These are phyloP conservation scores for Yamadazyma spencermartinsiae DNA, from an alignment of 1,139 yeast species.

Conservation along the genomic window DNA sequence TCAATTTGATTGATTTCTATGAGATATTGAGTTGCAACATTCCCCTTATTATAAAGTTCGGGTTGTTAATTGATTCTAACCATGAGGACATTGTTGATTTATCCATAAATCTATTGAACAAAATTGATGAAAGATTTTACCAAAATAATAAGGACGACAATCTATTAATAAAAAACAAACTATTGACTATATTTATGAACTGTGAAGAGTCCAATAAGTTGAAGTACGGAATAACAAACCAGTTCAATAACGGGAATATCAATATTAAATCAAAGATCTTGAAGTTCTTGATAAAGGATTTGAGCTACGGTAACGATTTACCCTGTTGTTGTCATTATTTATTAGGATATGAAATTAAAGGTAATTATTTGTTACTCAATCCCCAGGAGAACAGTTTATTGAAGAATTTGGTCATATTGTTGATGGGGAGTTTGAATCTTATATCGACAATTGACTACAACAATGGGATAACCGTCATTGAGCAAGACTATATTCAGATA, in stretches of 20 bases:
- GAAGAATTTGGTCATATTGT: slow-evolving; percentile 49
- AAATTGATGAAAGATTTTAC: slow-evolving; percentile 53
- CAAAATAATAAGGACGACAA: slow-evolving; percentile 29
- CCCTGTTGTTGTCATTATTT: slow-evolving; percentile 71
- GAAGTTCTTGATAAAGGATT: slow-evolving; percentile 54
- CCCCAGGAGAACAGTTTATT: slow-evolving; percentile 38
- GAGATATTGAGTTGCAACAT: slow-evolving; percentile 72
- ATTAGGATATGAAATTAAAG: slow-evolving; percentile 60
- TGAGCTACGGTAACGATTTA: slow-evolving; percentile 40
- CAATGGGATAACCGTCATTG: slow-evolving; percentile 42
- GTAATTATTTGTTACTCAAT: slow-evolving; percentile 27
- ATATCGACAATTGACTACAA: slow-evolving; percentile 39
- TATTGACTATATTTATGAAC: slow-evolving; percentile 72
- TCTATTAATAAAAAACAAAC: slow-evolving; percentile 55
- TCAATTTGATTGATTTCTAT: slow-evolving; percentile 63
- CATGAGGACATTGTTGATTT: slow-evolving; percentile 49
- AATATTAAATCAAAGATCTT: slow-evolving; percentile 59
- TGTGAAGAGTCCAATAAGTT: slow-evolving; percentile 73
- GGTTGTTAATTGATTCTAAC: slow-evolving; percentile 65
- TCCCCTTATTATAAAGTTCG: slow-evolving; percentile 67
- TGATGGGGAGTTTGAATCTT: slow-evolving; percentile 47
- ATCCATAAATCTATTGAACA: slow-evolving; percentile 55
- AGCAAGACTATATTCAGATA: slow-evolving; percentile 55
- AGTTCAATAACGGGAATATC: slow-evolving; percentile 53
- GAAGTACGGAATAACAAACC: slow-evolving; percentile 70